Percentiles rank a stretch among this genome's conserved stretches.
Evolutionary conservation across 371 early-diverging fungal species (phyloP).

Genomic region (Sporodiniella umbellata): DNA sequence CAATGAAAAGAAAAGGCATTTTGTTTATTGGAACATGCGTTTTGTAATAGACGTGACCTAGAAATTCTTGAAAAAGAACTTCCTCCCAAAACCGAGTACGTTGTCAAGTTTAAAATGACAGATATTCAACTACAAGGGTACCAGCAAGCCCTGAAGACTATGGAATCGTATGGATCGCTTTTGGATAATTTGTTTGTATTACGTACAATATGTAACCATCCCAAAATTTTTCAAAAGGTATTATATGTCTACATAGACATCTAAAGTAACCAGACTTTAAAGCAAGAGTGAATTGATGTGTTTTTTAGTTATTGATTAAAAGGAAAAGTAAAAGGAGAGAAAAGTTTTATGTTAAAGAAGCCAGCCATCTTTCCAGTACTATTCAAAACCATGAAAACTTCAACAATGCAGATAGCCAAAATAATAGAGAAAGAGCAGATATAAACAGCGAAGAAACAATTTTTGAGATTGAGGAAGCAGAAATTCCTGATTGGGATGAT

Average conservation of each 20-base stretch:
- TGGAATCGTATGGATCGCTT: constrained; percentile 5
- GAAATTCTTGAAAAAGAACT: constrained; percentile 50
- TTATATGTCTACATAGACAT: too few species aligned
- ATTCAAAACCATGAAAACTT: background rate
- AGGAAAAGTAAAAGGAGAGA: constrained; percentile 6
- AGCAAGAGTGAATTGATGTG: too few species aligned
- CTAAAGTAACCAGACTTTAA: too few species aligned
- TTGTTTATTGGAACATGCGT: too few species aligned
- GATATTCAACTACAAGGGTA: constrained; percentile 56
- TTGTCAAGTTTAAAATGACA: constrained; percentile 61
- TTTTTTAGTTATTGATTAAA: constrained; percentile 7
- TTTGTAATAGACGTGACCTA: constrained; percentile 47
- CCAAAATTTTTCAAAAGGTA: constrained; percentile 53
- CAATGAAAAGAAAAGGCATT: background rate
- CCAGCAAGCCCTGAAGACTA: constrained; percentile 15
- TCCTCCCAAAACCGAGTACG: constrained; percentile 68
- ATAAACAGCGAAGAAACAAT: background rate
- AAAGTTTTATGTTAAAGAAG: background rate
- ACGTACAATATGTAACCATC: constrained; percentile 72
- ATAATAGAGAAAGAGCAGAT: too few species aligned
- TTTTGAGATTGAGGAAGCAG: background rate
- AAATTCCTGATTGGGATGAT: background rate
- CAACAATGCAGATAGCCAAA: too few species aligned
- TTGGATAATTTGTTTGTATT: constrained; percentile 20
- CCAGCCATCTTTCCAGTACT: background rate